Evolutionary conservation across 192 early-diverging fungal species (phyloP).

Genomic region (Rhizoclosmatium sp.): DNA sequence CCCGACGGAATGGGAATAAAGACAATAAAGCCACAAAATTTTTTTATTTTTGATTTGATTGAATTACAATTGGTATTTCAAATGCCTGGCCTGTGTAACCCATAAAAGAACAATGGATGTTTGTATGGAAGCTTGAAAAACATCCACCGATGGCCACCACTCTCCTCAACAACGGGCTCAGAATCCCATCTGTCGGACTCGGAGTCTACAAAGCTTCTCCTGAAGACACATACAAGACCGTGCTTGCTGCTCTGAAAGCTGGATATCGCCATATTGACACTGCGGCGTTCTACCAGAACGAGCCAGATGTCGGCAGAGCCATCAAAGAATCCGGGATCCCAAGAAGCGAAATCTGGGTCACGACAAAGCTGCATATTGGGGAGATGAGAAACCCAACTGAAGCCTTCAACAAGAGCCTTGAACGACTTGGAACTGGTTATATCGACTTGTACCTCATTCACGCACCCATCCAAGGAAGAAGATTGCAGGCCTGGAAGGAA

Average conservation of each 20-base stretch:
- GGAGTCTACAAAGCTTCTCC: slow-evolving; percentile 45
- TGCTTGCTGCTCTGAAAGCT: slow-evolving; percentile 41
- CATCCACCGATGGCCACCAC: neutral
- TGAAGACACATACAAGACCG: slow-evolving; percentile 29
- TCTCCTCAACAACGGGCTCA: slow-evolving; percentile 29
- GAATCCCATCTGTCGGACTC: slow-evolving; percentile 50
- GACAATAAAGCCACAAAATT: too few species aligned
- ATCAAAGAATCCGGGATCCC: slow-evolving; percentile 38
- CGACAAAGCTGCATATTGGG: slow-evolving; percentile 75
- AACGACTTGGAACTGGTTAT: slow-evolving; percentile 61
- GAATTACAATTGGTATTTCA: too few species aligned
- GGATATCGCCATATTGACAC: slow-evolving; percentile 59
- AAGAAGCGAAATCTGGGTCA: slow-evolving; percentile 63
- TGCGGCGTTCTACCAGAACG: slow-evolving; percentile 46
- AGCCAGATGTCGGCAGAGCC: slow-evolving; percentile 36
- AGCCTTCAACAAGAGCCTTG: slow-evolving; percentile 60
- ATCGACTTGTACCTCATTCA: slow-evolving; percentile 76
- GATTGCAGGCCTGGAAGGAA: slow-evolving; percentile 73
- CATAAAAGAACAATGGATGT: too few species aligned
- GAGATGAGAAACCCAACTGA: slow-evolving; percentile 62
- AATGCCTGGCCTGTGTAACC: too few species aligned
- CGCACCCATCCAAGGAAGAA: slow-evolving; percentile 47
- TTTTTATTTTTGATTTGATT: too few species aligned
- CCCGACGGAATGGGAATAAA: slow-evolving; percentile 19
- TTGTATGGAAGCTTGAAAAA: neutral